Evolutionary conservation across 2,329 filamentous ascomycete species (phyloP).

Genomic region (Chaetomiaceae sp.): DNA sequence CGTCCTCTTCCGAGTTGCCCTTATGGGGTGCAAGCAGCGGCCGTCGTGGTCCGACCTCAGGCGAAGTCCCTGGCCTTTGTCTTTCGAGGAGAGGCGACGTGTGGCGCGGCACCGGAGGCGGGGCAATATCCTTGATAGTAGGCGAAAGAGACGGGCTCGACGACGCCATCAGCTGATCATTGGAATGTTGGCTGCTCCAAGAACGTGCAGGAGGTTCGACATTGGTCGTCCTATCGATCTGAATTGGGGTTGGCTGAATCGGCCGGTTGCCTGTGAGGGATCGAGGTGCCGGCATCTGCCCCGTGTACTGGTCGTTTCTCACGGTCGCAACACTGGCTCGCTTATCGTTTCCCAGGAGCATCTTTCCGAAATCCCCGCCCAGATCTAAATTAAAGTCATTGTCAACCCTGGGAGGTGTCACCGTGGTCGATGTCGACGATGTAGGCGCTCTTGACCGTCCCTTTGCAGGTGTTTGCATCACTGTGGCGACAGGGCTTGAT

Average conservation of each 20-base stretch:
- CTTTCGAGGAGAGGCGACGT: slow-evolving; percentile 29
- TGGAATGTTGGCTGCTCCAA: slow-evolving; percentile 49
- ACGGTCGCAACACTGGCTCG: slow-evolving; percentile 48
- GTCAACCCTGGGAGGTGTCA: slow-evolving; percentile 48
- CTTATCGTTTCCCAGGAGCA: slow-evolving; percentile 55
- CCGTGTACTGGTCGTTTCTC: slow-evolving; percentile 36
- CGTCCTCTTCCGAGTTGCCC: slow-evolving; percentile 30
- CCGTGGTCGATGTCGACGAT: slow-evolving; percentile 49
- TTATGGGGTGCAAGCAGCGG: slow-evolving; percentile 30
- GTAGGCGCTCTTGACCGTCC: slow-evolving; percentile 48
- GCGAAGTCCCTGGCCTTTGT: slow-evolving; percentile 32
- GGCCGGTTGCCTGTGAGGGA: slow-evolving; percentile 45
- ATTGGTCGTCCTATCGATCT: slow-evolving; percentile 42
- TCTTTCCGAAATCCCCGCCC: slow-evolving; percentile 54
- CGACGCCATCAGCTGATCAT: slow-evolving; percentile 44
- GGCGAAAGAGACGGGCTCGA: slow-evolving; percentile 34
- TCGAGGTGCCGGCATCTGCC: slow-evolving; percentile 35
- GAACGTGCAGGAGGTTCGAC: slow-evolving; percentile 48
- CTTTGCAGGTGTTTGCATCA: slow-evolving; percentile 40
- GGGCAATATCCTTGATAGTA: slow-evolving; percentile 35
- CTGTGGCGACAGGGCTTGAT: slow-evolving; percentile 35
- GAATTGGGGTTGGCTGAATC: slow-evolving; percentile 44
- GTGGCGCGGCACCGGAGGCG: slow-evolving; percentile 41
- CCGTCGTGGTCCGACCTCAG: slow-evolving; percentile 33
- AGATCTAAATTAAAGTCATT: slow-evolving; percentile 47